Percentiles rank a stretch among this genome's conserved stretches.
Conservation (phyloP, 169 alveolate species). For the Plasmodium gaboni region DNA sequence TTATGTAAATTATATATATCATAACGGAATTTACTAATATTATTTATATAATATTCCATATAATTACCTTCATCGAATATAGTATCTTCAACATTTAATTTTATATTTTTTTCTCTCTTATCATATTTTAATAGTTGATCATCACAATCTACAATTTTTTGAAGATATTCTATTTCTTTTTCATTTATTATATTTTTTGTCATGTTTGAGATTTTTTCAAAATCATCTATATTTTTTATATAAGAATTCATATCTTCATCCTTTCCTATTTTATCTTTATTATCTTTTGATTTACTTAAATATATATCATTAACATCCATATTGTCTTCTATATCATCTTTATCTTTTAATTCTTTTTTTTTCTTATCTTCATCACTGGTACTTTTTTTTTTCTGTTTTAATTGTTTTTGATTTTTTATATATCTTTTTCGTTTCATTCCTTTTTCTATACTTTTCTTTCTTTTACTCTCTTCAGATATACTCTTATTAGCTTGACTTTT, state of each 20-base stretch:
- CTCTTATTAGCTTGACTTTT: slow-evolving; percentile 40
- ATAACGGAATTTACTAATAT: slow-evolving; percentile 67
- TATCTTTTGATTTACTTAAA: background rate
- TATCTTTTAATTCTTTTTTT: background rate
- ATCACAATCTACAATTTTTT: slow-evolving; percentile 51
- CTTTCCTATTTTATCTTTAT: background rate
- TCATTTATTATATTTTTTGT: slow-evolving; percentile 52
- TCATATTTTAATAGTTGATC: slow-evolving; percentile 56
- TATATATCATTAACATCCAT: background rate
- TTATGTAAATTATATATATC: slow-evolving; percentile 53
- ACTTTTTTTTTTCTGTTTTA: slow-evolving; percentile 7
- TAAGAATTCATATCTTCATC: background rate
- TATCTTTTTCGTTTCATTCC: background rate
- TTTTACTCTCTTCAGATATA: slow-evolving; percentile 2
- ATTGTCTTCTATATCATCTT: background rate
- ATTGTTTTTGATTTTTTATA: background rate
- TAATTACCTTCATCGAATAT: slow-evolving; percentile 66
- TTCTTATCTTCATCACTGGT: background rate
- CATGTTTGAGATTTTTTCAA: slow-evolving; percentile 39
- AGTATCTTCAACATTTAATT: slow-evolving; percentile 64
- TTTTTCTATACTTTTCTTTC: slow-evolving; percentile 23
- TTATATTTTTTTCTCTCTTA: slow-evolving; percentile 50
- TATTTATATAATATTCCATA: slow-evolving; percentile 58
- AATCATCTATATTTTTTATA: slow-evolving; percentile 53
- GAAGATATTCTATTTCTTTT: slow-evolving; percentile 55